Conservation (phyloP, 768 basidiomycete genomes). For the Russula olivacea region DNA sequence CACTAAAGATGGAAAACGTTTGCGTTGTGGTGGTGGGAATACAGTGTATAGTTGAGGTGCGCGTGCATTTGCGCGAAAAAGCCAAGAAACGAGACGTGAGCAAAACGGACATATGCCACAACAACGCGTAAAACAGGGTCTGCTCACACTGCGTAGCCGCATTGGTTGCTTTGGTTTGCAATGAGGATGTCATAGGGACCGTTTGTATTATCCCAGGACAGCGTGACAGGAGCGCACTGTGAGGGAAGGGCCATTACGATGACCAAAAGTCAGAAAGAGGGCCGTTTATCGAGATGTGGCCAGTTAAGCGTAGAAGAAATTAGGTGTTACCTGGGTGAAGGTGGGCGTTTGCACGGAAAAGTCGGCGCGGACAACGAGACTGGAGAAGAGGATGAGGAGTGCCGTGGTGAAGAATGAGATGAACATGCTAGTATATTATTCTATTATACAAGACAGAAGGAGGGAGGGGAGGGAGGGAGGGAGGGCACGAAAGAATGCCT, state of each 20-base stretch:
- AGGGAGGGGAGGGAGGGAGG: conserved; percentile 29
- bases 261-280: neutral
- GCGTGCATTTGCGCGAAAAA: neutral
- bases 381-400: conserved; percentile 56
- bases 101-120: neutral
- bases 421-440: conserved; percentile 48
- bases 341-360: conserved; percentile 49
- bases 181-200: conserved; percentile 56
- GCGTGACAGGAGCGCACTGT: conserved; percentile 47
- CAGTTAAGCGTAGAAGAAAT: neutral
- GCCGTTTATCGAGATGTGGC: neutral
- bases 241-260: neutral
- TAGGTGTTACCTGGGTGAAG: conserved; percentile 44
- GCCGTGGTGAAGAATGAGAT: conserved; percentile 70
- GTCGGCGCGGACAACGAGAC: conserved; percentile 47
- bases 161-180: conserved; percentile 48
- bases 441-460: conserved; percentile 12
- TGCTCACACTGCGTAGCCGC: conserved; percentile 55
- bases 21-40: neutral
- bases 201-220: conserved; percentile 47
- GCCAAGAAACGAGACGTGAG: neutral
- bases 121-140: neutral
- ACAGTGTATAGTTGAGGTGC: neutral
- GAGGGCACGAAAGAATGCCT: neutral
- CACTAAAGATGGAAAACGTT: conserved; percentile 35